Evolutionary conservation across 176 grass and related monocot genomes (phyloP).

Genomic region (Musa itinerans): DNA sequence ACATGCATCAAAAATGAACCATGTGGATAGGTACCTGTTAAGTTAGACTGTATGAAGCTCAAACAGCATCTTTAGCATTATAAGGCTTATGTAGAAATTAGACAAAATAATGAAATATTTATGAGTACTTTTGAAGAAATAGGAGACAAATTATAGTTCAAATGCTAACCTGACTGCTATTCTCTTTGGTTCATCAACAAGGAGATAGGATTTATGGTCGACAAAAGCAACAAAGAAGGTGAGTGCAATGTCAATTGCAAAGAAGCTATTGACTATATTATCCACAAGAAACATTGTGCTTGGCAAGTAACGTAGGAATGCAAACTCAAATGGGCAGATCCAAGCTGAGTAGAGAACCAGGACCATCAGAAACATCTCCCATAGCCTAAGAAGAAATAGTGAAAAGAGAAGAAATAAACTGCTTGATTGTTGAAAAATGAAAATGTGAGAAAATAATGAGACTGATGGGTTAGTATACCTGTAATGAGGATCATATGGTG

Average conservation of each 20-base stretch:
- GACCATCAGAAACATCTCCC: slow-evolving; percentile 55
- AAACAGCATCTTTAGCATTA: background rate
- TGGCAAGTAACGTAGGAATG: slow-evolving; percentile 56
- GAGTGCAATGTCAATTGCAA: slow-evolving; percentile 52
- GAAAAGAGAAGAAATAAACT: background rate
- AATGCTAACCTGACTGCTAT: slow-evolving; percentile 41
- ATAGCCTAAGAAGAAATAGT: slow-evolving; percentile 25
- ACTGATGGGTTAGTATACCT: slow-evolving; percentile 21
- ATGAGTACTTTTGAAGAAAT: background rate
- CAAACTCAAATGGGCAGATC: slow-evolving; percentile 71
- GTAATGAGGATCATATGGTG: slow-evolving; percentile 44
- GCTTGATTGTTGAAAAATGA: background rate
- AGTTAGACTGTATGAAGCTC: background rate
- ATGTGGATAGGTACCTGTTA: no score
- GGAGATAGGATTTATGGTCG: slow-evolving; percentile 34
- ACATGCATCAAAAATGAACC: no score
- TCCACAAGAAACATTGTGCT: slow-evolving; percentile 44
- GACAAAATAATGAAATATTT: no score
- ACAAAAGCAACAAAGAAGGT: slow-evolving; percentile 67
- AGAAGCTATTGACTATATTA: slow-evolving; percentile 46
- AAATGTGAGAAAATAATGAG: background rate
- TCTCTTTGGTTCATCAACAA: slow-evolving; percentile 53
- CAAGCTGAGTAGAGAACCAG: slow-evolving; percentile 64
- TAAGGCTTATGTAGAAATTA: no score
- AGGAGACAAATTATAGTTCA: background rate